phyloP scores from a whole-genome alignment of 176 grass and related monocot genomes.

The Carex scoparia region DNA sequence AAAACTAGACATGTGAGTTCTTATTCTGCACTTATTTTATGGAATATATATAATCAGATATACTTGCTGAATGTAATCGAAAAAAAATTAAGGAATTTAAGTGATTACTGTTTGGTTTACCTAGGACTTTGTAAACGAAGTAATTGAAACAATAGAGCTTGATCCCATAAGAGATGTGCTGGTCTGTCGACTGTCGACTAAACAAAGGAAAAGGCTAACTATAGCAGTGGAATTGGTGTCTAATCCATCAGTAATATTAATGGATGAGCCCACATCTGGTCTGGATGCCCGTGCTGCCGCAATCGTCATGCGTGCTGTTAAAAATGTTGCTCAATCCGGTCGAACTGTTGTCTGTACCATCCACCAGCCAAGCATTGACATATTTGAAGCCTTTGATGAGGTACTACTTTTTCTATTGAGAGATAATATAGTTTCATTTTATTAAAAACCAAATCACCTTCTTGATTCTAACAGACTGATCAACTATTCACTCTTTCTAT shows the following conservation, averaged over 20 bases:
- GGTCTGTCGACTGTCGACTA: conserved; percentile 40
- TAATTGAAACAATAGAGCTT: conserved; percentile 75
- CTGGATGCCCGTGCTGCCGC: conserved; percentile 62
- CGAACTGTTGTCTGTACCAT: conserved; percentile 77
- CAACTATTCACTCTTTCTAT: conserved; percentile 15
- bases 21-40: neutral
- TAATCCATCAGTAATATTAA: conserved; percentile 69
- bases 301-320: conserved; percentile 68
- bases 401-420: conserved; percentile 25
- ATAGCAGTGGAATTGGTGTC: conserved; percentile 78
- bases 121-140: conserved; percentile 68
- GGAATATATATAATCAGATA: neutral
- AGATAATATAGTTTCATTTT: neutral
- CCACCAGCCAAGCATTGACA: conserved; percentile 70
- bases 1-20: conserved; percentile 48
- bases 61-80: neutral
- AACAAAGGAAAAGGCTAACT: conserved; percentile 65
- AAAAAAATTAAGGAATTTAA: neutral
- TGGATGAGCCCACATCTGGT: conserved; percentile 80
- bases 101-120: neutral
- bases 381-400: conserved; percentile 80
- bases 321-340: conserved; percentile 61
- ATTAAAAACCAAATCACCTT: neutral
- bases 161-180: conserved; percentile 57
- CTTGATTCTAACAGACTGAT: neutral